Evolutionary conservation across 495 filamentous ascomycete genomes (phyloP), one percentile per base, ranked within the genome.

Genomic region (Penicillium tannophilum): DNA sequence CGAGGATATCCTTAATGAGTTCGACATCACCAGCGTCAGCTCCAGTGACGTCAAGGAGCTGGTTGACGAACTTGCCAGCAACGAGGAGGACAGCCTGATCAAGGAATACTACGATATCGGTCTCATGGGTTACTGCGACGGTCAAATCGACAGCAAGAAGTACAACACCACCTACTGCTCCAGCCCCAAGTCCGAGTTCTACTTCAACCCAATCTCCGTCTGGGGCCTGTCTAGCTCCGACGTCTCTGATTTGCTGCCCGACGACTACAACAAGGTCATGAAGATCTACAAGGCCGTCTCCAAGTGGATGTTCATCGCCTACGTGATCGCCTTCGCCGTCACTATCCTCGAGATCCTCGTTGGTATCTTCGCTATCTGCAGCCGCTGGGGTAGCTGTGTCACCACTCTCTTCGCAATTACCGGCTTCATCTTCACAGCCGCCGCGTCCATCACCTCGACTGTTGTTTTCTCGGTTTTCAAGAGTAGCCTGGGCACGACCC

Each of bases 81-180:
- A 52, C 49, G 60, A 78, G 60, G 60, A 68, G 2, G 77, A 86
- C 10, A 77, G 87, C 26, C 78, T 81, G 24, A 78, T 98, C 44
- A 81, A 78, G 53, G 87, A 95, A 72, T 83, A 86, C 66, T 98
- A 98, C 82, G 82, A 85, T 52, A 81, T 97, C 68, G 84, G 83
- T 60, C 79, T 98, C 28, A 96, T 89, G 89, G 88, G 89, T 68
- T 97, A 92, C 84, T 98, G 94, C 79, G 77, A 81, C 16, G 84
- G 85, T 45, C 74, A 79, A 52, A 86, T 87, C 76, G 82, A 74
- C 36, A 78, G 70, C 46, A 69, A 61, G 60, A 62, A 67, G 7
- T 70, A 67, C 60, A 63, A 75, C 23, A 72, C 76, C 59, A 73
- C 68, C 42, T 76, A 65, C 56, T 89, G 86, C 78, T 84, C 84